phyloP scores from a whole-genome alignment of 495 filamentous ascomycete species.

The Penicillium pancosmium region DNA sequence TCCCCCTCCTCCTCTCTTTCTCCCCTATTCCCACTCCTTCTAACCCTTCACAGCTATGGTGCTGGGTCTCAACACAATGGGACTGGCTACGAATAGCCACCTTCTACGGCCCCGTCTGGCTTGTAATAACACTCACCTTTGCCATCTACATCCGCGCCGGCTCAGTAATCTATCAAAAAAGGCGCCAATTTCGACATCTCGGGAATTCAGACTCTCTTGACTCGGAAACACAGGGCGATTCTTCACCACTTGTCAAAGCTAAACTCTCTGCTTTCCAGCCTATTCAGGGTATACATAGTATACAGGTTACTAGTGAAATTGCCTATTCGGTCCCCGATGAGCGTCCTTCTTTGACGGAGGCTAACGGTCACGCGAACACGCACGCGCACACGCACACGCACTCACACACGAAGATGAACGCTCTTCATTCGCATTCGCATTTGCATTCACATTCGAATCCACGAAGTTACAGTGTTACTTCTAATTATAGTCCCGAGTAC shows the following conservation, averaged over 20 bases:
- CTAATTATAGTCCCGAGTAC: conserved; percentile 18
- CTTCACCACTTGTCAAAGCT: conserved; percentile 52
- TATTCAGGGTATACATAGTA: conserved; percentile 51
- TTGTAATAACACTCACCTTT: conserved; percentile 69
- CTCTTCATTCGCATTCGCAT: neutral
- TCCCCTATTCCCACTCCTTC: neutral
- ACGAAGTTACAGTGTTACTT: too few relatives aligned
- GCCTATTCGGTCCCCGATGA: conserved; percentile 20
- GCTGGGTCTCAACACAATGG: conserved; percentile 73
- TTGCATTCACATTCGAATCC: conserved; percentile 11
- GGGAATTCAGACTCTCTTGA: conserved; percentile 42
- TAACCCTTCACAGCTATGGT: conserved; percentile 65
- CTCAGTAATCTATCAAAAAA: conserved; percentile 63
- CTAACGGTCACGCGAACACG: too few relatives aligned
- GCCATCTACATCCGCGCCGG: conserved; percentile 76
- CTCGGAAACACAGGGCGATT: conserved; percentile 23
- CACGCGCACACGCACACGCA: too few relatives aligned
- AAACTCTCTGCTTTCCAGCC: neutral
- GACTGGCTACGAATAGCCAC: conserved; percentile 73
- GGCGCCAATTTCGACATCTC: conserved; percentile 48
- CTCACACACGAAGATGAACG: too few relatives aligned
- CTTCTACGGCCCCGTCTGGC: conserved; percentile 89
- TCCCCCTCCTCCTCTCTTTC: too few relatives aligned
- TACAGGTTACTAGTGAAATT: conserved; percentile 48
- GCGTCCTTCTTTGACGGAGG: conserved; percentile 10